phyloP scores from a whole-genome alignment of 495 filamentous ascomycete species.

The Aspergillus diversus region DNA sequence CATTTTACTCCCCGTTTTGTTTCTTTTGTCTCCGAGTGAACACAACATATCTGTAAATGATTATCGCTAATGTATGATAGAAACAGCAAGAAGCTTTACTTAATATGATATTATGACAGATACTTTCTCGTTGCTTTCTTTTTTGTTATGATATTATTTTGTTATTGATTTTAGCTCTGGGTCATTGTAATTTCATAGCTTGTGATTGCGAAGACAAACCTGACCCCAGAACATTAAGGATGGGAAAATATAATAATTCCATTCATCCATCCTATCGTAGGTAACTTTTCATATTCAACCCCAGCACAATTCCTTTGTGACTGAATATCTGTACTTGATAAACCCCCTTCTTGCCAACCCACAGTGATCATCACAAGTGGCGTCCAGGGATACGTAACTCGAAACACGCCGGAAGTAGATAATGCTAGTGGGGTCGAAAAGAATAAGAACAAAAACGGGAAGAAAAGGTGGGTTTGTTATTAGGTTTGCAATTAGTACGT shows the following conservation, averaged over 20 bases:
- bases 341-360: too few relatives aligned
- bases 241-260: too few relatives aligned
- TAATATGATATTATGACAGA: slow-evolving; percentile 12
- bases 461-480: neutral
- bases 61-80: slow-evolving; percentile 19
- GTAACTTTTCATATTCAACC: too few relatives aligned
- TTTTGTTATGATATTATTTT: neutral
- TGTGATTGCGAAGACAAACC: neutral
- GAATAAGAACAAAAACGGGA: neutral
- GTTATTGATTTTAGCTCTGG: too few relatives aligned
- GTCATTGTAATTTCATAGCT: neutral
- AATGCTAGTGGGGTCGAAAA: neutral
- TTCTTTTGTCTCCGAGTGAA: slow-evolving; percentile 10
- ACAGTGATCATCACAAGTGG: too few relatives aligned
- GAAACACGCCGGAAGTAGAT: too few relatives aligned
- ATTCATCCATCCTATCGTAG: too few relatives aligned
- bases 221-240: too few relatives aligned
- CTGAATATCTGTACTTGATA: too few relatives aligned
- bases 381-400: too few relatives aligned
- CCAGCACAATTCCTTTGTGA: too few relatives aligned
- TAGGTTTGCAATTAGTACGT: neutral
- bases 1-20: slow-evolving; percentile 5
- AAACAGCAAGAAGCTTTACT: slow-evolving; percentile 9
- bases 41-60: slow-evolving; percentile 14
- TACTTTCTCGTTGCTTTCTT: neutral